Conservation (phyloP, 2,329 filamentous ascomycete genomes). For the Alternaria viburni region DNA sequence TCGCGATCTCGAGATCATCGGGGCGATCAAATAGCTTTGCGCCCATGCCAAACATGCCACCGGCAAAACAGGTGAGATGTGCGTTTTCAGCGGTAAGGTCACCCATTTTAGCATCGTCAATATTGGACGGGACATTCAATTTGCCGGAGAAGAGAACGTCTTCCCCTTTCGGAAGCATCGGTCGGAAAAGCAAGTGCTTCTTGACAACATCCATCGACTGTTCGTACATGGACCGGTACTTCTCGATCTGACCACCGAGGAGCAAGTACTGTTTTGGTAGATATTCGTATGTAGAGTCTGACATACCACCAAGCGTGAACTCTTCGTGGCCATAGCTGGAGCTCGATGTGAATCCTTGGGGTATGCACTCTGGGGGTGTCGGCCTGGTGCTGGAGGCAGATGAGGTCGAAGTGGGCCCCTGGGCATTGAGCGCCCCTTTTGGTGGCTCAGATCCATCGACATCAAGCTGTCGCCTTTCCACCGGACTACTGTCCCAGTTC, state of each 20-base stretch:
- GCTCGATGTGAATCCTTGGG: constrained; percentile 63
- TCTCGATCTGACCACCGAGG: constrained; percentile 54
- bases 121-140: constrained; percentile 44
- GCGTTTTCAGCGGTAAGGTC: constrained; percentile 53
- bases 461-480: constrained; percentile 33
- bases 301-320: constrained; percentile 50
- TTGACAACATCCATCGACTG: constrained; percentile 53
- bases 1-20: constrained; percentile 62
- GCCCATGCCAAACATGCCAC: constrained; percentile 72
- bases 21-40: constrained; percentile 65
- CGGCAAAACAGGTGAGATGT: constrained; percentile 73
- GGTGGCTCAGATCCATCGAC: constrained; percentile 23
- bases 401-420: constrained; percentile 5
- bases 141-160: constrained; percentile 53
- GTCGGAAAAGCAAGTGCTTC: constrained; percentile 57
- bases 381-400: constrained; percentile 15
- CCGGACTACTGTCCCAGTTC: constrained; percentile 26
- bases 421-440: constrained; percentile 4
- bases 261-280: constrained; percentile 57
- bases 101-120: constrained; percentile 28
- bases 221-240: constrained; percentile 65
- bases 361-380: constrained; percentile 37
- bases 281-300: constrained; percentile 52
- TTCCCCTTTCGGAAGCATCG: constrained; percentile 55
- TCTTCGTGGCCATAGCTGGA: constrained; percentile 55